phyloP scores from a whole-genome alignment of 768 basidiomycete species.

The Podaxis sp. region DNA sequence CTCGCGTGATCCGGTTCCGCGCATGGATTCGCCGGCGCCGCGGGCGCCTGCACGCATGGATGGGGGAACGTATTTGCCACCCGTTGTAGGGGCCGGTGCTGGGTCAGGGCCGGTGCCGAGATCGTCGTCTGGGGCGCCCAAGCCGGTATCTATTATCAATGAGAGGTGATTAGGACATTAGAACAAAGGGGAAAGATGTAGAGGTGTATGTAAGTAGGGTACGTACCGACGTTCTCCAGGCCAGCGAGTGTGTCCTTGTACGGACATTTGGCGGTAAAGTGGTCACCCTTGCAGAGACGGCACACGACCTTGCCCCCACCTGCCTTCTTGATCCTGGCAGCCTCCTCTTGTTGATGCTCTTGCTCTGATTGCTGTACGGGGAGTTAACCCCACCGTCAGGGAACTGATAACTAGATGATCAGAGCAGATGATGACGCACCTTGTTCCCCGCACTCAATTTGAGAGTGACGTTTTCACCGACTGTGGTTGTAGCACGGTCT shows the following conservation, averaged over 20 bases:
- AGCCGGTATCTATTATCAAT: slow-evolving; percentile 23
- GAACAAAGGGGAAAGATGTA: not conserved
- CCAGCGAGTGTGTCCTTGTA: slow-evolving; percentile 92
- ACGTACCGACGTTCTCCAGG: slow-evolving; percentile 59
- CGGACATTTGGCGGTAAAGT: slow-evolving; percentile 98
- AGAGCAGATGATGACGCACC: slow-evolving; percentile 31
- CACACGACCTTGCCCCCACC: slow-evolving; percentile 90
- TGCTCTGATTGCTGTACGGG: slow-evolving; percentile 54
- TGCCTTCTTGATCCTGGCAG: slow-evolving; percentile 67
- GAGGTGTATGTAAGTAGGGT: not conserved
- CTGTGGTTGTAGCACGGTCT: slow-evolving; percentile 90
- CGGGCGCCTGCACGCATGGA: slow-evolving; percentile 76
- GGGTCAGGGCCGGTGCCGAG: slow-evolving; percentile 30
- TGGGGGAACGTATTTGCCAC: slow-evolving; percentile 93
- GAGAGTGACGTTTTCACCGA: slow-evolving; percentile 60
- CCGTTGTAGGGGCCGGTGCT: slow-evolving; percentile 32
- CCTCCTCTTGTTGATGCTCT: slow-evolving; percentile 65
- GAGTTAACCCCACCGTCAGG: not conserved
- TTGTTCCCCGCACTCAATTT: slow-evolving; percentile 61
- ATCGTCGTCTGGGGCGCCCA: slow-evolving; percentile 41
- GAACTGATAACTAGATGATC: not conserved
- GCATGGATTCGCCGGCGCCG: slow-evolving; percentile 79
- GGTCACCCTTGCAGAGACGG: slow-evolving; percentile 93
- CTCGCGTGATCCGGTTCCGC: slow-evolving; percentile 65
- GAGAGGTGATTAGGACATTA: not conserved